Conservation (phyloP, 805 yeast genomes). For the Metschnikowia colocasiae region DNA sequence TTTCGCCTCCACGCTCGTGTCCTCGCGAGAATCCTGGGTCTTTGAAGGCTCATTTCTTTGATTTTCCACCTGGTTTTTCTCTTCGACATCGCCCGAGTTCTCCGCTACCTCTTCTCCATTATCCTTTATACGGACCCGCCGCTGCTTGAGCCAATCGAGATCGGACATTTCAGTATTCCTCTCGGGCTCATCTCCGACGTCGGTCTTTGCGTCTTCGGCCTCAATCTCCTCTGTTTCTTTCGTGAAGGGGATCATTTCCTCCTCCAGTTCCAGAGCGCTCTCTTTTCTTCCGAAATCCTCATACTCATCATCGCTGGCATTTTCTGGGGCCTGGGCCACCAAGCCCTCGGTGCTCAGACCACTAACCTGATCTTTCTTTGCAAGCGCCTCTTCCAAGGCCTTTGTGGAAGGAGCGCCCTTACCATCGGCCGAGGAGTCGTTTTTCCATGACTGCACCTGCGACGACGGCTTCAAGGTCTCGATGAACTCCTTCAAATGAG, state of each 20-base stretch:
- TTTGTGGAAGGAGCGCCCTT: constrained; percentile 44
- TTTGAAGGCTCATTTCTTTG: constrained; percentile 1
- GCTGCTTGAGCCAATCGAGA: constrained; percentile 79
- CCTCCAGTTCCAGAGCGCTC: constrained; percentile 39
- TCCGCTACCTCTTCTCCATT: constrained; percentile 19
- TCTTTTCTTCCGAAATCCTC: constrained; percentile 39
- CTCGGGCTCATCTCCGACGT: neutral
- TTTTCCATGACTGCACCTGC: constrained; percentile 72
- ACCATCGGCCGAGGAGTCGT: constrained; percentile 50
- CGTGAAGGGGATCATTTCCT: constrained; percentile 45
- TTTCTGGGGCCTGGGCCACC: constrained; percentile 39
- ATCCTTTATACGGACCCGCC: constrained; percentile 63
- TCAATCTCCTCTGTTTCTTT: constrained; percentile 10
- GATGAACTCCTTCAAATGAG: constrained; percentile 73
- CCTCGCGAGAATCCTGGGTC: neutral
- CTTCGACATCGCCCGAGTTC: constrained; percentile 10
- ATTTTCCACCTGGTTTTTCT: constrained; percentile 3
- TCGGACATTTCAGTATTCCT: constrained; percentile 53
- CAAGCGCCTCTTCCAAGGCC: constrained; percentile 43
- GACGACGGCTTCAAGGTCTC: constrained; percentile 76
- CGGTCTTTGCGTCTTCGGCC: neutral
- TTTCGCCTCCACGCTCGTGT: constrained; percentile 33
- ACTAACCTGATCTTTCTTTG: constrained; percentile 18
- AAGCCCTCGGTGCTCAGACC: constrained; percentile 19
- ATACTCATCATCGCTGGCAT: constrained; percentile 51